Base-by-base conservation (phyloP, 495 filamentous ascomycete species). In the Penicillium subrubescens region DNA sequence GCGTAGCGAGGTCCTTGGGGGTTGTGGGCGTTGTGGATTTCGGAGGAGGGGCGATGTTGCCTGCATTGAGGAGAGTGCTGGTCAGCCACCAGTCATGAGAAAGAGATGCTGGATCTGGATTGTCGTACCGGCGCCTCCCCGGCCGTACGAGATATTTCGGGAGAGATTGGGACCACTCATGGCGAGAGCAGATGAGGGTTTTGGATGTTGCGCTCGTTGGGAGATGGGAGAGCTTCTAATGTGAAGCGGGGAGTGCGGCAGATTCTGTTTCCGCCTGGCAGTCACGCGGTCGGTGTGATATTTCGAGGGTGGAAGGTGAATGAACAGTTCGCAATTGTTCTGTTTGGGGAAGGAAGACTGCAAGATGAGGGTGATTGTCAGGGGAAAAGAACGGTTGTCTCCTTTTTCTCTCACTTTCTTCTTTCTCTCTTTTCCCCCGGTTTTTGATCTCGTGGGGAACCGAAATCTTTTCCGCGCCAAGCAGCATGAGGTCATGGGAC, bases 11-110 rank as follows among this genome's bases (percentile, higher is more conserved):
- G 68, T 92, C 90, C 19, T 80, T 71, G 61, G 87, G 80, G 7
- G 44, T 48, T n/a, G 79, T 74, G 61, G 82, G 70, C 43, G 78
- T 75, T 12, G 41, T 50, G 64, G 51, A 54, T 54, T 80, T 80
- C 66, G 86, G 75, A 59, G 82, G 78, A 65, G 85, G 84, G 70
- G 83, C 84, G 66, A 94, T 91, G 81, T 96, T 96, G 66, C 92
- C 92, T 81, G 81, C 11, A 37, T 51, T 37, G 58, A 31, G 27
- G 33, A 37, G 29, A 37, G 29, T 12, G 8, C 0, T 44, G 60
- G 60, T 55, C 35, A 43, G 41, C 33, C 25, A 17, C 15, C 23
- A 41, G 34, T 61, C 54, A 29, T 17, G 29, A 31, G 5, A 23
- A 51, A 41, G 51, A 52, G 11, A 21, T 29, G 33, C 31, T n/a